A percentile compares a stretch with the other conserved stretches of the same genome.
phyloP scores from a whole-genome alignment of 768 basidiomycete genomes.

The Tubosaeta sp. region DNA sequence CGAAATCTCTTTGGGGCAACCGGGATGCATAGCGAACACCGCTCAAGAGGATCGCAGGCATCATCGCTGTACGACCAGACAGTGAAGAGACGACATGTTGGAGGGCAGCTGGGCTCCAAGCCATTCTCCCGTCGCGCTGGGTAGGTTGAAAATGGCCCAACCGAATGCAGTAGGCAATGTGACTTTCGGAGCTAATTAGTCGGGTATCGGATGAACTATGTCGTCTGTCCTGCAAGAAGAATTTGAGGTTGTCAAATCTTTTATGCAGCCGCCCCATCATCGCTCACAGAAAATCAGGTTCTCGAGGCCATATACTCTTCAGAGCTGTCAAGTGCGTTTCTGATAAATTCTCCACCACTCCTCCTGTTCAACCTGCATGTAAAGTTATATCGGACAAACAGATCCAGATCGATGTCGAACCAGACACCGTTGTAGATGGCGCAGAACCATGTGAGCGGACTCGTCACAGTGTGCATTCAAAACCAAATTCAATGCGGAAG shows the following conservation, averaged over 20 bases:
- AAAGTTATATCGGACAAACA: constrained; percentile 83
- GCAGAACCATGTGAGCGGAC: constrained; percentile 47
- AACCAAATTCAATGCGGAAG: constrained; percentile 15
- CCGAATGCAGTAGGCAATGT: constrained; percentile 12
- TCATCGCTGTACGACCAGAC: not conserved
- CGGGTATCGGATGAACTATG: constrained; percentile 42
- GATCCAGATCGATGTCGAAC: constrained; percentile 82
- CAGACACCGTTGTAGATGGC: constrained; percentile 70
- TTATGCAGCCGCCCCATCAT: constrained; percentile 4
- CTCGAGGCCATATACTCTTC: constrained; percentile 95
- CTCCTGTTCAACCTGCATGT: constrained; percentile 43
- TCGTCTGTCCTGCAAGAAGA: constrained; percentile 73
- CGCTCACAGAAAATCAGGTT: constrained; percentile 48
- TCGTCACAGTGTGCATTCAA: not conserved
- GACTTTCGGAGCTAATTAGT: constrained; percentile 17
- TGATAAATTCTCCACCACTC: constrained; percentile 28
- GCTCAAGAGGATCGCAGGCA: not conserved
- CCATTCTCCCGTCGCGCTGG: constrained; percentile 10
- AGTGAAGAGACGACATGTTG: constrained; percentile 7
- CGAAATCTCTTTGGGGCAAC: constrained; percentile 4
- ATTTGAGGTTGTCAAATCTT: constrained; percentile 62
- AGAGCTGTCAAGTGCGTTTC: constrained; percentile 81
- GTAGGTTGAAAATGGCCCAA: constrained; percentile 5
- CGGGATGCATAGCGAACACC: constrained; percentile 9
- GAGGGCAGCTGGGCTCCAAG: constrained; percentile 15